Base-by-base conservation (phyloP, 768 basidiomycete genomes). In the Cystofilobasidium macerans region DNA sequence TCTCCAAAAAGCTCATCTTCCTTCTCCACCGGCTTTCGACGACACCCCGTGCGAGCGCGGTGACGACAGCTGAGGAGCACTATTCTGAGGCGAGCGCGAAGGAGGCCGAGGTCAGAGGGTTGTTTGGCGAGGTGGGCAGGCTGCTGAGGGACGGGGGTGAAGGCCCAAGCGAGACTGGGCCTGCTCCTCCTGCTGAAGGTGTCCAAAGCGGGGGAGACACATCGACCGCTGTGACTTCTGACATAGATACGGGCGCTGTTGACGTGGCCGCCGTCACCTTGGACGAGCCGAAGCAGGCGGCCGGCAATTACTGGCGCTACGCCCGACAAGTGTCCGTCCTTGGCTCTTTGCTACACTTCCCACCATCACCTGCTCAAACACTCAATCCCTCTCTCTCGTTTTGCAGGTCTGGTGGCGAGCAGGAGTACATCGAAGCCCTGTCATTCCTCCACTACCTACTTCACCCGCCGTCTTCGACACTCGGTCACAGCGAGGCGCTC, bases 401-500 rank as follows among this genome's bases (percentile, higher is more conserved):
- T n/a, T 18, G 14, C 36, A 79, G 75, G 32, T 77, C 79, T 12
- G 77, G 77, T 3, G 80, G 93, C 4, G 76, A 98, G 33, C 92
- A 98, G 75, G 95, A 98, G 77, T 98, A 91, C 76, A 89, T 97
- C 69, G 95, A 98, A 75, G 92, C 88, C 1, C 78, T 91, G 64
- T 86, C 89, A 71, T 92, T 97, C 73, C 81, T 88, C 0, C 83
- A 92, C 75, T 97, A 88, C 73, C 81, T 94, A 58, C 83, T 85
- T 70, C 80, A 81, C 42, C 42, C 9, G 42, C 12, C 9, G 5
- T 20, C 42, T 5, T 20, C 42, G 18, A 5, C 42, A 7, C 16
- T 20, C 18, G 6, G 14, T 43, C 12, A 12, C 9, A 5, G 14
- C 38, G 38, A 33, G 57, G 65, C 36, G 2, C 78, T 95, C 63